A percentile compares a stretch with the other conserved stretches of the same genome.
These are phyloP conservation scores for Triticum dicoccoides DNA, from an alignment of 176 grass and related monocot species.

Conservation along the genomic window DNA sequence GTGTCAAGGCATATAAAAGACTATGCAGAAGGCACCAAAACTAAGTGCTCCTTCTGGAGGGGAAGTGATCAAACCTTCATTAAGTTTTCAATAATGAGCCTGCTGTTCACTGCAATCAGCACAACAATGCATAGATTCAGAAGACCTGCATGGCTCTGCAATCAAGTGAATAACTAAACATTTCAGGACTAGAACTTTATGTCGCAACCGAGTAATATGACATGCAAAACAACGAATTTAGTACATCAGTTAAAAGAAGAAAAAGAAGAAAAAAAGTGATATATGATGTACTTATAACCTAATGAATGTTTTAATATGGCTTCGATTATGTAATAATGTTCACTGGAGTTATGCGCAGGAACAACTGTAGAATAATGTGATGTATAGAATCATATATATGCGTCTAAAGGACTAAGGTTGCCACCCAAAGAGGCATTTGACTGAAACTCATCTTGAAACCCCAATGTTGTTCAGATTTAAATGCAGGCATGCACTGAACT, in stretches of 20 bases:
- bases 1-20: conserved; percentile 5
- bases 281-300: not conserved
- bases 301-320: not conserved
- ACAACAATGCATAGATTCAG: conserved; percentile 98
- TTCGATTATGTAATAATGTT: not conserved
- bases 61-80: conserved; percentile 71
- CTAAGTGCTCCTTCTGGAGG: not conserved
- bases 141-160: conserved; percentile 97
- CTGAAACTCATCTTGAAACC: not conserved
- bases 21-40: conserved; percentile 5
- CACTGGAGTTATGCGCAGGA: not conserved
- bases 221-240: not conserved
- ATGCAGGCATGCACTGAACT: not conserved
- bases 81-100: conserved; percentile 97
- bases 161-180: conserved; percentile 23
- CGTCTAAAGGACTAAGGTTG: not conserved
- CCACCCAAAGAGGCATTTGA: not conserved
- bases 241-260: not conserved
- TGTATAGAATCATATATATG: not conserved
- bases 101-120: conserved; percentile 87
- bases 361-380: not conserved
- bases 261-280: not conserved
- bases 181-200: conserved; percentile 13
- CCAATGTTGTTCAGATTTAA: not conserved
- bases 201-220: not conserved